phyloP scores from a whole-genome alignment of 1,284 basidiomycete species.

The Apiotrichum laibachii region DNA sequence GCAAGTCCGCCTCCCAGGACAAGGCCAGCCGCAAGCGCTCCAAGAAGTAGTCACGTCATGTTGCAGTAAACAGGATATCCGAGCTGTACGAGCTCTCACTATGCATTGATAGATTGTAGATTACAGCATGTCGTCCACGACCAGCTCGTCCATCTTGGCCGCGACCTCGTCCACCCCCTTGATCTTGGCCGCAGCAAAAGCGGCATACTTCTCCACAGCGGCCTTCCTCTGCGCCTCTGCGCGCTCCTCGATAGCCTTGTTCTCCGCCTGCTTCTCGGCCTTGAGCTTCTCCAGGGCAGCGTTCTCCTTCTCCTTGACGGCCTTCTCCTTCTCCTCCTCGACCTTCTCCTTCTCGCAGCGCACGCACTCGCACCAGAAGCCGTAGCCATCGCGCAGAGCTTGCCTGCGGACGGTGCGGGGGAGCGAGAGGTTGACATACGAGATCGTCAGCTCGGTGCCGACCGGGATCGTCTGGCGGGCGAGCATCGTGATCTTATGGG shows the following conservation, averaged over 20 bases:
- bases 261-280: not conserved
- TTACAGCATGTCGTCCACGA: constrained; percentile 20
- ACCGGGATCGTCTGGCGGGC: constrained; percentile 63
- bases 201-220: not conserved
- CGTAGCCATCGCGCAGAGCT: constrained; percentile 64
- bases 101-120: constrained; percentile 9
- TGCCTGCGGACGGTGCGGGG: constrained; percentile 59
- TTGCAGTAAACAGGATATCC: not conserved
- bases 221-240: constrained; percentile 43
- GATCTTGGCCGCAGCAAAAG: not conserved
- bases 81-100: not conserved
- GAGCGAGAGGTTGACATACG: constrained; percentile 71
- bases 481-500: constrained; percentile 56
- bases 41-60: constrained; percentile 1
- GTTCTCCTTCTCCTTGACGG: constrained; percentile 52
- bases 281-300: constrained; percentile 6
- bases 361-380: constrained; percentile 72
- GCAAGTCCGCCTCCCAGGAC: constrained; percentile 5
- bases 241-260: constrained; percentile 47
- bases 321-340: constrained; percentile 10
- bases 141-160: constrained; percentile 12
- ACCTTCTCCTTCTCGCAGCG: constrained; percentile 55
- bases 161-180: constrained; percentile 5
- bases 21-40: constrained; percentile 8
- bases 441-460: constrained; percentile 68